Percentiles rank a stretch among this genome's conserved stretches.
Evolutionary conservation across 306 rosid genomes (phyloP).

Genomic region (Mimosa bimucronata): DNA sequence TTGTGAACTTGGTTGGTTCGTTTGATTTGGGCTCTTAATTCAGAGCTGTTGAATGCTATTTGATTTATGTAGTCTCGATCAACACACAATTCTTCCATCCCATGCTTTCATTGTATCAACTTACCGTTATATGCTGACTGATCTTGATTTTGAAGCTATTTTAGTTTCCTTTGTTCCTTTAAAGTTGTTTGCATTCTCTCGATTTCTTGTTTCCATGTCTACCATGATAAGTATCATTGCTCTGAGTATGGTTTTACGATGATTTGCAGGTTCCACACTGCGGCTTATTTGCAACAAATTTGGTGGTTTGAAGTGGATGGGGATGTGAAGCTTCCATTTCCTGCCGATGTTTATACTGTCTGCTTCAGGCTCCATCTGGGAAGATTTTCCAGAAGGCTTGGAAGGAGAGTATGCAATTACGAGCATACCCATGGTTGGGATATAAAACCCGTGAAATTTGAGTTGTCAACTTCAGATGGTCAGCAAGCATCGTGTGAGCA

Average conservation of each 20-base stretch:
- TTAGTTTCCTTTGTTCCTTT: slow-evolving; percentile 19
- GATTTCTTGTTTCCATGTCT: not conserved
- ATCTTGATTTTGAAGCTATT: slow-evolving; percentile 22
- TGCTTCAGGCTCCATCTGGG: slow-evolving; percentile 83
- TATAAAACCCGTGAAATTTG: slow-evolving; percentile 71
- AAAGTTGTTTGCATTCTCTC: slow-evolving; percentile 30
- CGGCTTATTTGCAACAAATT: slow-evolving; percentile 80
- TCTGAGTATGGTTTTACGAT: not conserved
- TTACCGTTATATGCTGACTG: not conserved
- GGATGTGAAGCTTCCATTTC: slow-evolving; percentile 71
- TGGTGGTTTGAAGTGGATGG: slow-evolving; percentile 96
- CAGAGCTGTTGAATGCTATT: not conserved
- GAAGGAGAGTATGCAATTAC: slow-evolving; percentile 69
- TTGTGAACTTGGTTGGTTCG: not conserved
- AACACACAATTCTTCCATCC: not conserved
- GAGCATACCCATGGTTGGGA: slow-evolving; percentile 92
- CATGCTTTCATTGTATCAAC: slow-evolving; percentile 3
- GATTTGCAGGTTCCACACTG: slow-evolving; percentile 71
- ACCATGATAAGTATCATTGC: not conserved
- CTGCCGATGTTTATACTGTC: slow-evolving; percentile 73
- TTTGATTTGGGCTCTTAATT: slow-evolving; percentile 10
- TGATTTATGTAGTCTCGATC: not conserved
- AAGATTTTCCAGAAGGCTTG: slow-evolving; percentile 66
- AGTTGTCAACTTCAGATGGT: slow-evolving; percentile 72
- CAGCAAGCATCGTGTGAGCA: slow-evolving; percentile 64